Evolutionary conservation across 495 filamentous ascomycete species (phyloP), one percentile per base, ranked within the genome.

Genomic region (Hypoxylon fragiforme): DNA sequence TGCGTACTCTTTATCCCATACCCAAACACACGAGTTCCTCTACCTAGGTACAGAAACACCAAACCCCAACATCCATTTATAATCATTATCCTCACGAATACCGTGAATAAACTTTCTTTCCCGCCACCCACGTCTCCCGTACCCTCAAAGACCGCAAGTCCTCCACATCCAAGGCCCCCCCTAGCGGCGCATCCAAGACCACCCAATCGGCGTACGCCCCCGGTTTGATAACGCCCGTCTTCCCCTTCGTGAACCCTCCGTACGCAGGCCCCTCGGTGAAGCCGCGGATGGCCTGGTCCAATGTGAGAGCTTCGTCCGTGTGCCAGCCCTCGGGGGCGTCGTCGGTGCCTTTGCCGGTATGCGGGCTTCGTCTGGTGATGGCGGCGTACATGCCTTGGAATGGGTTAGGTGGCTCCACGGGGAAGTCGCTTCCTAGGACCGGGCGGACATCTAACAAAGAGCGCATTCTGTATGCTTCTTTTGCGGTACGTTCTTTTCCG

Each of bases 301-400:
- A 36, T 1, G 62, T 77, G 32, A 87, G 48, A 1, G 71, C 70
- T 57, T 86, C 81, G 19, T 81, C 73, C 1, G 54, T 43, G 55
- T 81, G 66, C 81, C 80, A 86, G 0, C 80, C 79, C 0, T 65
- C 62, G 3, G 72, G 69, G 2, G 63, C 58, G n/a, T 73, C 72
- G 22, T 71, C 70, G 12, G 70, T 68, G 3, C 76, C 77, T 9
- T 54, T 51, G 7, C 76, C 78, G 0, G 80, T 83, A 2, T 73
- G 68, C 15, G 81, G 81, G 38, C 68, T 74, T 8, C 73, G 74
- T 15, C 84, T 69, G 8, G 77, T 77, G 1, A 84, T 74, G 1
- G 84, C 84, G 0, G 84, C 83, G 50, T 83, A 86, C 13, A 87
- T 78, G 6, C 84, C 84, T 32, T 79, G 76, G 28, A 81, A 82